phyloP scores from a whole-genome alignment of 345 rosid species.

The Eucalyptus decipiens region DNA sequence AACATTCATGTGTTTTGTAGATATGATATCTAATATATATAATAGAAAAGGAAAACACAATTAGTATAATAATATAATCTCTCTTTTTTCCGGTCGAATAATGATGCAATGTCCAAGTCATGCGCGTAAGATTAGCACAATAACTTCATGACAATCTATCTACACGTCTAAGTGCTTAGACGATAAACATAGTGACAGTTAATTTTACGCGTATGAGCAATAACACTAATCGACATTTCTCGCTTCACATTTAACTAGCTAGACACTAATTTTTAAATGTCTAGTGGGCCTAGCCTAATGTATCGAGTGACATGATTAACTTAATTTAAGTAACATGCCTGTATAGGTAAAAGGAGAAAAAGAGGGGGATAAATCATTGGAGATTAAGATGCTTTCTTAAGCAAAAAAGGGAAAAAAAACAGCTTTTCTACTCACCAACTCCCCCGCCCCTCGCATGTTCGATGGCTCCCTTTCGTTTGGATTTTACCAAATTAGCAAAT shows the following conservation, averaged over 20 bases:
- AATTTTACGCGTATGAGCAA: not conserved
- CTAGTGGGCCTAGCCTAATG: not conserved
- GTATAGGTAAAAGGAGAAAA: not conserved
- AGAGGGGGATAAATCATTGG: not conserved
- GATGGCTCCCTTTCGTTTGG: not conserved
- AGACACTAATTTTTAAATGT: not conserved
- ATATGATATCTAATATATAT: not conserved
- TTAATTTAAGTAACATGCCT: not conserved
- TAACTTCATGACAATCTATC: not conserved
- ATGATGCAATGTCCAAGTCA: not conserved
- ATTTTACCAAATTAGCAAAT: not conserved
- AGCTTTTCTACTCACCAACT: not conserved
- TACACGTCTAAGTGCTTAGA: not conserved
- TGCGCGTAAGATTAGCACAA: too few relatives aligned
- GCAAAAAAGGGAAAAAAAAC: not conserved
- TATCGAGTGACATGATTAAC: not conserved
- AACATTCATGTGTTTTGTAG: too few relatives aligned
- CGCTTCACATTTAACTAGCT: not conserved
- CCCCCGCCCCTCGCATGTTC: not conserved
- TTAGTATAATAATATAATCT: too few relatives aligned
- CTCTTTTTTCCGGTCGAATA: not conserved
- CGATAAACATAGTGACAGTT: rapidly evolving
- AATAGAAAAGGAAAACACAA: not conserved
- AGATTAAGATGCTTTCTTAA: not conserved
- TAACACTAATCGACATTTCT: not conserved